Base-by-base conservation (phyloP, 2,329 filamentous ascomycete genomes). In the Arthrobotrys iridis region DNA sequence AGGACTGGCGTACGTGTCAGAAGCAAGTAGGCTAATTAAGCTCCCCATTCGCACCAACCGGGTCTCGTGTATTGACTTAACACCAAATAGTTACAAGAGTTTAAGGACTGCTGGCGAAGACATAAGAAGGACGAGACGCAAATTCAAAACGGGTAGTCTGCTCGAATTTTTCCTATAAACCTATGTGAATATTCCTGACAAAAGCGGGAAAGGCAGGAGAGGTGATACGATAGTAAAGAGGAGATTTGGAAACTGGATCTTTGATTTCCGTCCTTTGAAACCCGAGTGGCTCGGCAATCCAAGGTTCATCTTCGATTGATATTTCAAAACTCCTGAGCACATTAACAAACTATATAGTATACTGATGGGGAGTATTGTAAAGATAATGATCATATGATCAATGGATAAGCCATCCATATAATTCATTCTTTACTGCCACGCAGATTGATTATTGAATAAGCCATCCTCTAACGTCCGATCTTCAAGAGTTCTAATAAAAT, bases 401-500 rank as follows among this genome's bases (percentile, higher is more conserved):
- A 15, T 10, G 2, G 15, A 26, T 20, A 15, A 7, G n/a, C 28
- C 13, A 15, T 11, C 45, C 7, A 28, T 13, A 6, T 15, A 8
- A 4, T 4, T 15, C 13, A 15, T 11, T 15, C 24, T 45, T 85
- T 84, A 88, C 79, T 88, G 86, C 87, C 90, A 96, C 82, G 95
- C 92, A 85, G 89, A 88, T 77, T 87, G 85, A 78, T 85, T 85
- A 43, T 86, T 87, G 88, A 93, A 91, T 81, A 93, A 97, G 1
- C 93, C 93, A 82, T 98, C 94, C 82, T 97, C 94, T 66, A 98
- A 84, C 1, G 93, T 97, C 35, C 95, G 88, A 83, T 98, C 95
- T 83, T 99, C 95, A 77, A 99, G 85, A 77, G 91, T 97, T 65
- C 95, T 89, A 79, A 99, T 96, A 81, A 99, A 97, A 81, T 98